Evolutionary conservation across 2,329 filamentous ascomycete genomes (phyloP), one percentile per base, ranked within the genome.

Genomic region (Beauveria australis): DNA sequence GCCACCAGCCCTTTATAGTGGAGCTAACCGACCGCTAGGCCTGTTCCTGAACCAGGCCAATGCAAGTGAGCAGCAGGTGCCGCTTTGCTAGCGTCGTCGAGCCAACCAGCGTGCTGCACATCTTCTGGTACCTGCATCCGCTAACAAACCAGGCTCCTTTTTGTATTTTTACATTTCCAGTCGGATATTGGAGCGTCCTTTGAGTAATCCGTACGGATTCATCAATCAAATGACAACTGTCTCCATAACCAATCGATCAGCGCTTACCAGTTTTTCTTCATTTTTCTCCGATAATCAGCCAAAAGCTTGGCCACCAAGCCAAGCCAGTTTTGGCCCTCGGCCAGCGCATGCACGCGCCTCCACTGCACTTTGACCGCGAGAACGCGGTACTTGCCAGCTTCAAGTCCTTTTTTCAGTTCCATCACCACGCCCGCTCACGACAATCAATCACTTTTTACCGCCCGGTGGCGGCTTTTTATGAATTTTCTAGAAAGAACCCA

Each of bases 301-400:
- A 57, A 57, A 58, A 58, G 55, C 55, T 58, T 51, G 55, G 55
- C 46, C 37, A 30, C 33, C 6, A 10, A 51, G 55, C 55, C 55
- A 58, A 58, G 47, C 46, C 47, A 33, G 22, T 41, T 47, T 53
- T 3, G 28, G 28, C 51, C 22, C 51, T 43, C 41, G 26, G 44
- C 54, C 54, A 57, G 28, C 16, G 48, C 54, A 57, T 40, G 54
- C 19, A 19, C 9, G 7, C 54, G 19, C 30, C 28, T 57, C 54
- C 54, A 57, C 54, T 18, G 22, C 33, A 52, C 5, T 7, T 43
- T 56, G 22, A 24, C 33, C 24, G 12, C 44, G 44, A 47, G 19
- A 47, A 47, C 18, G 18, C n/a, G 6, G 41, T 33, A 12, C 30
- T 12, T 33, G 30, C 30, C 30, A 33, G 30, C 12, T 33, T 33